Evolutionary conservation across 106 monocot species (phyloP).

Genomic region (Apostasia shenzhenica): DNA sequence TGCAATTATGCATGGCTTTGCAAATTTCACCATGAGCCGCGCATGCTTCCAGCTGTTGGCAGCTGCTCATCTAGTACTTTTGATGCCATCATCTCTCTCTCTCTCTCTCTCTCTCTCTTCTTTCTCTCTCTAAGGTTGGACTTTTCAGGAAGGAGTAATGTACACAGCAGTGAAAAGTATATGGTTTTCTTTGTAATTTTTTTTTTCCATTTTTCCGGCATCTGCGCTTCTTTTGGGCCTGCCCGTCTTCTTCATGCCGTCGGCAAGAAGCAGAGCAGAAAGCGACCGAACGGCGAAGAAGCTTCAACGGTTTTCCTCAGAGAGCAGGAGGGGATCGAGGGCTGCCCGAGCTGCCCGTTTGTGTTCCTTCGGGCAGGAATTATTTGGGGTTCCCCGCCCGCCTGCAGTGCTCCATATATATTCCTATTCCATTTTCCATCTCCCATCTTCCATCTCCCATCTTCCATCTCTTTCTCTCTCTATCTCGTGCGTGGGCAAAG

Average conservation of each 20-base stretch:
- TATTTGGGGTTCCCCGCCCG: constrained; percentile 8
- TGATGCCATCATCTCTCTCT: no score
- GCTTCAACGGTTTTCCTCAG: constrained; percentile 2
- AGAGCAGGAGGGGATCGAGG: background rate
- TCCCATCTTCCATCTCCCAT: background rate
- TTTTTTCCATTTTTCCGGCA: no score
- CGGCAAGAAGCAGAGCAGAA: background rate
- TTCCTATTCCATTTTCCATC: no score
- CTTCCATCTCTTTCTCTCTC: background rate
- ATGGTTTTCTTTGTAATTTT: no score
- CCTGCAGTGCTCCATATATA: background rate
- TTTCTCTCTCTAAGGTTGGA: no score
- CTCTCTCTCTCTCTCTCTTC: no score
- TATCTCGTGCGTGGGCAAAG: background rate
- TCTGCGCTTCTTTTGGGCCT: background rate
- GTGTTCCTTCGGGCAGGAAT: background rate
- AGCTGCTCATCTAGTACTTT: no score
- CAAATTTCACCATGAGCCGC: no score
- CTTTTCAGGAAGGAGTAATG: no score
- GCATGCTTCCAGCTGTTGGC: no score
- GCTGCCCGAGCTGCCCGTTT: background rate
- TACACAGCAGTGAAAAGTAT: no score
- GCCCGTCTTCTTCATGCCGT: background rate
- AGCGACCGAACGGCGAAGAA: background rate
- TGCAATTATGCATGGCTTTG: no score